Conservation (phyloP, 2,329 filamentous ascomycete species). For the Beauveria rudraprayagi region DNA sequence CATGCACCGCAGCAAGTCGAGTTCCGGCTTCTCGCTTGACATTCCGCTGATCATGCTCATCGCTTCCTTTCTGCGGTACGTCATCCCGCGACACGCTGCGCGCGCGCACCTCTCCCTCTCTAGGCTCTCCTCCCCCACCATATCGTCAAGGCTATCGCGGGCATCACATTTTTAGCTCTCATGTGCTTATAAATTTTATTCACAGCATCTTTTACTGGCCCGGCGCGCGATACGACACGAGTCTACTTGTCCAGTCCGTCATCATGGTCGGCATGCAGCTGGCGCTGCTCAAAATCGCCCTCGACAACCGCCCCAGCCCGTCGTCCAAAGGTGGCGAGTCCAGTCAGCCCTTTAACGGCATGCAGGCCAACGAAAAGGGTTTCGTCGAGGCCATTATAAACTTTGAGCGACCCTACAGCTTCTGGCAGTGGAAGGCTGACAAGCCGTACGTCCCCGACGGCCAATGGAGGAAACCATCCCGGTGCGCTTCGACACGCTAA, state of each 20-base stretch:
- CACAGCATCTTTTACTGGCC: constrained; percentile 62
- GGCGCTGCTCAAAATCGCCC: constrained; percentile 57
- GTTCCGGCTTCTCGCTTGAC: constrained; percentile 61
- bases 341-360: constrained; percentile 53
- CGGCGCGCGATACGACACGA: constrained; percentile 55
- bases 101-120: not conserved
- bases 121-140: not conserved
- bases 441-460: constrained; percentile 45
- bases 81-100: not conserved
- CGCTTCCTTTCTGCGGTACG: constrained; percentile 56
- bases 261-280: constrained; percentile 59
- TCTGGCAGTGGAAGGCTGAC: constrained; percentile 73
- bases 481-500: constrained; percentile 10
- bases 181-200: constrained; percentile 13
- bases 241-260: constrained; percentile 55
- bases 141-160: not conserved
- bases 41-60: constrained; percentile 67
- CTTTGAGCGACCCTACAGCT: constrained; percentile 59
- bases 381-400: constrained; percentile 17
- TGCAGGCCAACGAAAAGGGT: constrained; percentile 28
- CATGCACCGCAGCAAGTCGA: constrained; percentile 57
- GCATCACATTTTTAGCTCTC: not conserved
- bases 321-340: constrained; percentile 53
- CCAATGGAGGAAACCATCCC: not conserved
- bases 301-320: constrained; percentile 56